Conservation (phyloP, 495 filamentous ascomycete species). For the Pyronema omphalodes region DNA sequence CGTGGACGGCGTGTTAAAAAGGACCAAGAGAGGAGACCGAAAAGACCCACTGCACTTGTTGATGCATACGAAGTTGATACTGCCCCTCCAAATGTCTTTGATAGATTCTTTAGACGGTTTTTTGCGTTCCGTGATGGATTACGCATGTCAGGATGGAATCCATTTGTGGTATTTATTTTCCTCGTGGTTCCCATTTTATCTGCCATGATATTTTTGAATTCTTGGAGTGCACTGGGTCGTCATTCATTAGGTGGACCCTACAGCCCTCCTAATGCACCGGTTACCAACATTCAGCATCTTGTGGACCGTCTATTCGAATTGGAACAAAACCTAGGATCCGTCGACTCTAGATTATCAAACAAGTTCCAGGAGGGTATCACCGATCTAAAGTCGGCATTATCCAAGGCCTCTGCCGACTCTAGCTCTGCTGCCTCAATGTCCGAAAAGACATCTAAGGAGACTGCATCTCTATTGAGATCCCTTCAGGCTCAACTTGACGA, state of each 20-base stretch:
- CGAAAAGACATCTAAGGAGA: not conserved
- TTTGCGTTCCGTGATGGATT: too few species aligned
- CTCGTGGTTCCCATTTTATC: not conserved
- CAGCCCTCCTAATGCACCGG: slow-evolving; percentile 6
- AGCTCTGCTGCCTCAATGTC: not conserved
- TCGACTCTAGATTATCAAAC: not conserved
- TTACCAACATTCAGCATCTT: slow-evolving; percentile 11
- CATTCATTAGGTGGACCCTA: not conserved
- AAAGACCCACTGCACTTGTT: too few species aligned
- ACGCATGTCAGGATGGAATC: not conserved
- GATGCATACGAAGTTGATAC: too few species aligned
- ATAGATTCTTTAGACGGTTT: not conserved
- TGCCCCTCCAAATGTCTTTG: not conserved
- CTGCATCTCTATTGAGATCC: not conserved
- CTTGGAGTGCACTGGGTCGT: not conserved
- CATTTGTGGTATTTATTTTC: not conserved
- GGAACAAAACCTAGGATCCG: slow-evolving; percentile 5
- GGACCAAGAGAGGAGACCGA: too few species aligned
- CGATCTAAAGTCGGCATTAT: not conserved
- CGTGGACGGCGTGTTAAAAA: too few species aligned
- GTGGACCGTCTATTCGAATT: slow-evolving; percentile 9
- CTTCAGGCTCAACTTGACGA: not conserved
- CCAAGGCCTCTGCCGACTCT: not conserved
- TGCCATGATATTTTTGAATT: not conserved
- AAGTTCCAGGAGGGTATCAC: not conserved